Base-by-base conservation (phyloP, 1,284 basidiomycete genomes). In the Ceraceosorus guamensis region DNA sequence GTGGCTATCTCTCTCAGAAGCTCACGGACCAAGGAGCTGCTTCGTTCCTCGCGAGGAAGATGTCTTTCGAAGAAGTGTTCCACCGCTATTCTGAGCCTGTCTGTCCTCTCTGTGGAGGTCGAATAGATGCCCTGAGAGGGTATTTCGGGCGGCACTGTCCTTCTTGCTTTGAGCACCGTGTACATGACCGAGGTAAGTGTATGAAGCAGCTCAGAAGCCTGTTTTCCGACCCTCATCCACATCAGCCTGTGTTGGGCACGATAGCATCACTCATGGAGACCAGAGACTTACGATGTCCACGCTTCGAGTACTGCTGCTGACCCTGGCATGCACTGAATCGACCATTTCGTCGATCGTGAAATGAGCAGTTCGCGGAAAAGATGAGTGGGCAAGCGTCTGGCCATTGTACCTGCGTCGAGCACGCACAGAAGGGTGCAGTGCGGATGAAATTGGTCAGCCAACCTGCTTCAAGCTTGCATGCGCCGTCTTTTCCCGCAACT, bases 171-270 rank as follows among this genome's bases (percentile, higher is more conserved):
- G 4, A 71, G 57, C 7, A 66, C 62, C 16, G 66, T 59, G 18
- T 70, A 56, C 46, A 71, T 24, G 8, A 71, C 63, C 46, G 66
- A 70, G 46, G 68, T 61, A 3, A 61, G 56, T 16, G 70, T 70
- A 44, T 67, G 62, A 43, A 68, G 47, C n/a, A 71, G 59, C 47
- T 68, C 65, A 7, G 68, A 57, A 2, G 67, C 54, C 39, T 41
- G 39, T 11, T 11, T 11, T 24, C 24, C 24, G 24, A 24, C 24
- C 24, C 24, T n/a, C 24, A 24, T 24, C 24, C 24, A 24, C 24
- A 24, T 24, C 24, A 24, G 24, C 24, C 24, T 24, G 24, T 24
- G 24, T 24, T 24, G 24, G 24, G 24, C 24, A 24, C 24, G 3
- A 24, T 24, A 24, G 24, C 24, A 24, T 24, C 24, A 24, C 39